Conservation (phyloP, 2,329 filamentous ascomycete species). For the Lecanicillium sp. region DNA sequence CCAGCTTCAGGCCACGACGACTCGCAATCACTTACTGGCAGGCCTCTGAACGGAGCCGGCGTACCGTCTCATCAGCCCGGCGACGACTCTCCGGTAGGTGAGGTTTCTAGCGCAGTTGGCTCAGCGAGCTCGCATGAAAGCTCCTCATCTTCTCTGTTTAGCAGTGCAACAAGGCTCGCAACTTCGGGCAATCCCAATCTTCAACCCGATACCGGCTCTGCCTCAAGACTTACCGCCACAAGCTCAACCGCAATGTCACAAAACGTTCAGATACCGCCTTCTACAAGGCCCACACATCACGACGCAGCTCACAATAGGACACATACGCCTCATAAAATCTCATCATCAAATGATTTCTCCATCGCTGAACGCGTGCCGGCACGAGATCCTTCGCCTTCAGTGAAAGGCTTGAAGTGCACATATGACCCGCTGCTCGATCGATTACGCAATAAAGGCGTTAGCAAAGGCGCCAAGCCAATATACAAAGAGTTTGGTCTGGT, state of each 20-base stretch:
- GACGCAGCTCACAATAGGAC: conserved; percentile 4
- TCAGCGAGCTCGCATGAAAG: conserved; percentile 67
- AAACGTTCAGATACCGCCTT: conserved; percentile 16
- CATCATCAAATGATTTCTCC: conserved; percentile 23
- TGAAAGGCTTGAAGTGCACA: conserved; percentile 50
- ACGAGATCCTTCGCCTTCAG: conserved; percentile 45
- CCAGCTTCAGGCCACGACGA: conserved; percentile 16
- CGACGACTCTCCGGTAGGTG: conserved; percentile 51
- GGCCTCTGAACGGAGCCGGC: conserved; percentile 15
- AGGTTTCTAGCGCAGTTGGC: conserved; percentile 61
- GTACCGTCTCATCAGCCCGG: conserved; percentile 39
- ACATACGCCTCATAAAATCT: conserved; percentile 15
- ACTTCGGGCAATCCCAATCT: conserved; percentile 27
- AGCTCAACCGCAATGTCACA: conserved; percentile 18
- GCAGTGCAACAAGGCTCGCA: conserved; percentile 31
- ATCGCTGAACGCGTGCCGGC: conserved; percentile 38
- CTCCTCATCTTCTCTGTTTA: conserved; percentile 64
- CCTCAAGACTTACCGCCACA: too few relatives aligned
- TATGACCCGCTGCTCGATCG: conserved; percentile 53
- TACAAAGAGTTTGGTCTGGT: conserved; percentile 59
- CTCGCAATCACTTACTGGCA: background rate
- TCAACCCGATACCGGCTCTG: conserved; percentile 19
- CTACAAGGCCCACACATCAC: conserved; percentile 10
- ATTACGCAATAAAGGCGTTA: conserved; percentile 38
- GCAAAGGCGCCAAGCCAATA: conserved; percentile 49